A percentile compares a stretch with the other conserved stretches of the same genome.
phyloP scores from a whole-genome alignment of 768 basidiomycete species.

The Lactarius sp. region DNA sequence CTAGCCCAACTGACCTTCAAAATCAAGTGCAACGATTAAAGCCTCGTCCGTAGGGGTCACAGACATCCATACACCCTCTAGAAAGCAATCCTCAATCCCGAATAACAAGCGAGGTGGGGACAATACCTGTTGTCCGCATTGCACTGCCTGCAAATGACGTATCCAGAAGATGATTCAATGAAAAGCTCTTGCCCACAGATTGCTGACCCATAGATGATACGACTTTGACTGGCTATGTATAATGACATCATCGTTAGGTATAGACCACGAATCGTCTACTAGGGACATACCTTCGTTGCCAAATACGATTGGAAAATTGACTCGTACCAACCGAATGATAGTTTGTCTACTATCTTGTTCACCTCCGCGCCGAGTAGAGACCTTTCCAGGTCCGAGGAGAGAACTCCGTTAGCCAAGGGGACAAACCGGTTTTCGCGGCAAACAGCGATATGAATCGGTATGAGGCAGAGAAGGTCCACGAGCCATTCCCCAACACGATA shows the following conservation, averaged over 20 bases:
- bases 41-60: slow-evolving; percentile 54
- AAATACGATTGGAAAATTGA: slow-evolving; percentile 59
- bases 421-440: slow-evolving; percentile 56
- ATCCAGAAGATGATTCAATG: slow-evolving; percentile 56
- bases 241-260: not conserved
- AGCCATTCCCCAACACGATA: slow-evolving; percentile 57
- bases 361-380: slow-evolving; percentile 56
- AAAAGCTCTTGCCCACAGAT: slow-evolving; percentile 58
- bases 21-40: slow-evolving; percentile 56
- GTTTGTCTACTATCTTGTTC: slow-evolving; percentile 46
- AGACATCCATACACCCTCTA: slow-evolving; percentile 64
- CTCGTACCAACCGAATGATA: slow-evolving; percentile 64
- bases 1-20: slow-evolving; percentile 44
- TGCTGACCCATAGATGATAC: slow-evolving; percentile 69
- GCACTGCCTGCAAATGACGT: slow-evolving; percentile 63
- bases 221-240: slow-evolving; percentile 50
- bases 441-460: slow-evolving; percentile 60
- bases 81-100: not conserved
- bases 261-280: not conserved
- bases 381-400: slow-evolving; percentile 45
- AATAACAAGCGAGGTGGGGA: too few relatives aligned
- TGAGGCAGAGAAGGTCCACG: slow-evolving; percentile 56
- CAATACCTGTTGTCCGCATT: slow-evolving; percentile 52
- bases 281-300: slow-evolving; percentile 43
- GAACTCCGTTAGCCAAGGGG: slow-evolving; percentile 55